These are phyloP conservation scores for Adansonia madagascariensis DNA, from an alignment of 441 rosid genomes.

Conservation along the genomic window DNA sequence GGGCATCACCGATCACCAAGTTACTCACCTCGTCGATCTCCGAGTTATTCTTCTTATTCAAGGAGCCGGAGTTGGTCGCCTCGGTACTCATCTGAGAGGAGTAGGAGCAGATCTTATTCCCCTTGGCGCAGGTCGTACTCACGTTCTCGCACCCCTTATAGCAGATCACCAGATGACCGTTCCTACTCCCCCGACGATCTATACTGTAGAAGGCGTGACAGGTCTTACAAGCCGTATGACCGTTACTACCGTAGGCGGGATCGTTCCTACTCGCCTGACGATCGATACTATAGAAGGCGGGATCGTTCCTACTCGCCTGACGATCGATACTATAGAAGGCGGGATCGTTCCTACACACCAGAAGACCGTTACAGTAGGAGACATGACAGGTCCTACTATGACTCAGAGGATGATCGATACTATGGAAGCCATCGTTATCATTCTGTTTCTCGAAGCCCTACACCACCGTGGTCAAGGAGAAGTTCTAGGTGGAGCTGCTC, in stretches of 20 bases:
- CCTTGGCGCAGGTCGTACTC: slow-evolving; percentile 49
- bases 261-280: slow-evolving; percentile 42
- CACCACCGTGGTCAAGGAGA: slow-evolving; percentile 34
- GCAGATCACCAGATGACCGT: slow-evolving; percentile 55
- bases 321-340: slow-evolving; percentile 39
- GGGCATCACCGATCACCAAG: slow-evolving; percentile 51
- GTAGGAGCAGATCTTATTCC: slow-evolving; percentile 46
- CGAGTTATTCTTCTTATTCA: slow-evolving; percentile 44
- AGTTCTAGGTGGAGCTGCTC: slow-evolving; percentile 53
- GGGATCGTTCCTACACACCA: slow-evolving; percentile 31
- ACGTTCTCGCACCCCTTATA: slow-evolving; percentile 47
- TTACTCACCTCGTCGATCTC: slow-evolving; percentile 60
- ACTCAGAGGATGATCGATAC: slow-evolving; percentile 32
- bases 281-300: slow-evolving; percentile 39
- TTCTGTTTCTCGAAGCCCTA: slow-evolving; percentile 36
- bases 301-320: slow-evolving; percentile 50
- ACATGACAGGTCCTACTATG: slow-evolving; percentile 16
- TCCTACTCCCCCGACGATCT: slow-evolving; percentile 55
- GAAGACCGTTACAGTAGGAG: slow-evolving; percentile 36
- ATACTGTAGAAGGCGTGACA: slow-evolving; percentile 41
- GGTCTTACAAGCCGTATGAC: slow-evolving; percentile 30
- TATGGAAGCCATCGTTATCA: slow-evolving; percentile 25
- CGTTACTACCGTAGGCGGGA: slow-evolving; percentile 41
- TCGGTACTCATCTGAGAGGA: slow-evolving; percentile 34
- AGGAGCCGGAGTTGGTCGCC: slow-evolving; percentile 32